phyloP scores from a whole-genome alignment of 257 asterid species.

The Primulina tabacum region DNA sequence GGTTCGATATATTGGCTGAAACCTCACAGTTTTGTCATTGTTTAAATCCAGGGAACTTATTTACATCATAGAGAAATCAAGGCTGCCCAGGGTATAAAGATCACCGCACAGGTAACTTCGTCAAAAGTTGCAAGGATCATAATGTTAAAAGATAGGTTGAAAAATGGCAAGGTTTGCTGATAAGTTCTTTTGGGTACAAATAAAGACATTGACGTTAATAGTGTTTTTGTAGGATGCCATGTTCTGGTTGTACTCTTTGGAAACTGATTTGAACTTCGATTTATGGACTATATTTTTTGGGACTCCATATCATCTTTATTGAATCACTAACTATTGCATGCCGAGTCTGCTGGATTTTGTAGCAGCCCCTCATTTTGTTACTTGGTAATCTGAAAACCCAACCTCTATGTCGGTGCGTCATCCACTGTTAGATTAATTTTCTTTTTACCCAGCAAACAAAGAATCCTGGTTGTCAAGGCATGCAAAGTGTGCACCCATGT shows the following conservation, averaged over 20 bases:
- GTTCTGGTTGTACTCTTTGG: constrained; percentile 8
- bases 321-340: neutral
- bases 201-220: neutral
- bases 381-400: neutral
- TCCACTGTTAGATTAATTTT: too few species aligned
- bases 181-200: constrained; percentile 9
- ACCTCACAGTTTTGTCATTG: constrained; percentile 16
- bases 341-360: neutral
- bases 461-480: neutral
- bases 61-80: constrained; percentile 89
- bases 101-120: constrained; percentile 76
- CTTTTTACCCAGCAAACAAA: too few species aligned
- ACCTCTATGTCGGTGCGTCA: neutral
- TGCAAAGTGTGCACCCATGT: neutral
- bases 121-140: neutral
- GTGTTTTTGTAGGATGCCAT: constrained; percentile 7
- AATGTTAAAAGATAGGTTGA: neutral
- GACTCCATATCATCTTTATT: constrained; percentile 9
- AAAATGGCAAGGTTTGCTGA: neutral
- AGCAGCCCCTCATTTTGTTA: neutral
- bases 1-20: neutral
- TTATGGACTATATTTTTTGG: constrained; percentile 9
- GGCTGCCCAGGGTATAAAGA: constrained; percentile 98
- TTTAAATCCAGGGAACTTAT: constrained; percentile 71
- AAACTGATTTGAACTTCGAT: constrained; percentile 12